Conservation (phyloP, 495 filamentous ascomycete species). For the Venustampulla echinocandica region DNA sequence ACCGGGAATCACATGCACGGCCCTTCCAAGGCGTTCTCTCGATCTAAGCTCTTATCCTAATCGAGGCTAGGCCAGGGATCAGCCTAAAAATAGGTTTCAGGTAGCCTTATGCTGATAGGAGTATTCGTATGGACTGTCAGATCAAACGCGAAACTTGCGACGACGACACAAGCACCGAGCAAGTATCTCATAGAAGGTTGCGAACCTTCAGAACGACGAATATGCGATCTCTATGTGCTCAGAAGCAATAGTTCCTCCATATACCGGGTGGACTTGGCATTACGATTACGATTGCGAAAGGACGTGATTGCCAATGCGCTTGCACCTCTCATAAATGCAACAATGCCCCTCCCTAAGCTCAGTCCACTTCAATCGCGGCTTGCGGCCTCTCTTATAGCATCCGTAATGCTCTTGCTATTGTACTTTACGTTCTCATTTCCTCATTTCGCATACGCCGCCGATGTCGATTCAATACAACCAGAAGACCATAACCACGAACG, state of each 20-base stretch:
- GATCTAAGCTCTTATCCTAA: no score
- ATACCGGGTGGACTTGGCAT: no score
- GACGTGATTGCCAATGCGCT: conserved; percentile 13
- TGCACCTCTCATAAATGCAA: conserved; percentile 7
- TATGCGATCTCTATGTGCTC: neutral
- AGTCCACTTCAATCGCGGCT: conserved; percentile 61
- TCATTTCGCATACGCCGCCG: conserved; percentile 49
- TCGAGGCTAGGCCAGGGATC: no score
- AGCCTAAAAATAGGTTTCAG: no score
- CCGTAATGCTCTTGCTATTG: conserved; percentile 44
- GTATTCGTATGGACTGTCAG: no score
- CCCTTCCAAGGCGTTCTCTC: no score
- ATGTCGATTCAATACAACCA: conserved; percentile 31
- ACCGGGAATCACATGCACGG: no score
- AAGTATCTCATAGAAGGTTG: neutral
- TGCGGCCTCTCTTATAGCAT: conserved; percentile 52
- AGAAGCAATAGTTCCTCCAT: no score
- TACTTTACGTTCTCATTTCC: conserved; percentile 46
- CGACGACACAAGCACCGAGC: no score
- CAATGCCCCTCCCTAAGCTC: conserved; percentile 26
- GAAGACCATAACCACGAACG: conserved; percentile 39
- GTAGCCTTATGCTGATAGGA: no score
- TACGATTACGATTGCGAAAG: neutral
- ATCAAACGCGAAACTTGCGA: no score
- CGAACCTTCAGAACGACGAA: neutral